A percentile compares a stretch with the other conserved stretches of the same genome.
These are phyloP conservation scores for Vanilla planifolia DNA, from an alignment of 106 monocot genomes.

Conservation along the genomic window DNA sequence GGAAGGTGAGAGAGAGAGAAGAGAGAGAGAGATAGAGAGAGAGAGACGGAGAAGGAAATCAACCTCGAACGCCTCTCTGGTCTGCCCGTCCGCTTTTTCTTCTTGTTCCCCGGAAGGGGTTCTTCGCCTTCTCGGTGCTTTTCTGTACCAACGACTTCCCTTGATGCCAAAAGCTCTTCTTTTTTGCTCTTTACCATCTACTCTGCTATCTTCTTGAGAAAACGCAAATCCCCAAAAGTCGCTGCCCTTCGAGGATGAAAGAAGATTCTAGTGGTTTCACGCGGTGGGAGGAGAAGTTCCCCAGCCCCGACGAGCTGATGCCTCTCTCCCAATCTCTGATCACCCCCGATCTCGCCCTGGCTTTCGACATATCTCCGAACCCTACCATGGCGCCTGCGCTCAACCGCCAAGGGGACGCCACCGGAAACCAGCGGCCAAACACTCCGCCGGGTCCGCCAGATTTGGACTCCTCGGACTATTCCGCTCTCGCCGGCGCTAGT, in stretches of 20 bases:
- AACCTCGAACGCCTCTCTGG: too few species aligned
- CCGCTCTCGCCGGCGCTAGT: conserved; percentile 1
- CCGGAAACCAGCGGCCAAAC: not conserved
- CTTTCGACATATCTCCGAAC: conserved; percentile 55
- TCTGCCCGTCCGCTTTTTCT: too few species aligned
- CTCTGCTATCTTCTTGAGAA: too few species aligned
- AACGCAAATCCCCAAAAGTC: too few species aligned
- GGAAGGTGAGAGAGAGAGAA: too few species aligned
- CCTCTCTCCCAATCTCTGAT: conserved; percentile 79
- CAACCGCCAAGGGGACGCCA: not conserved
- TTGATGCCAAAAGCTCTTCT: too few species aligned
- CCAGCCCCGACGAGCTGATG: conserved; percentile 68
- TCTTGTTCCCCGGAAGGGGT: too few species aligned
- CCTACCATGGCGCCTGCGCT: not conserved
- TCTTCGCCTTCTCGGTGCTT: too few species aligned
- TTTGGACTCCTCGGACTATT: conserved; percentile 24
- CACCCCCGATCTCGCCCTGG: conserved; percentile 72
- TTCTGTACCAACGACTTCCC: too few species aligned
- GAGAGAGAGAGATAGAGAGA: too few species aligned
- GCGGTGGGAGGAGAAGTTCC: conserved; percentile 78
- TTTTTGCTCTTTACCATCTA: too few species aligned
- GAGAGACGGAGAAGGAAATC: too few species aligned
- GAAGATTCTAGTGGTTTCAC: conserved; percentile 71
- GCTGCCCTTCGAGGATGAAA: conserved; percentile 18
- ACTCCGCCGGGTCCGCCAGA: not conserved